Base-by-base conservation (phyloP, 208 protist species). In the Acanthamoeba healyi region DNA sequence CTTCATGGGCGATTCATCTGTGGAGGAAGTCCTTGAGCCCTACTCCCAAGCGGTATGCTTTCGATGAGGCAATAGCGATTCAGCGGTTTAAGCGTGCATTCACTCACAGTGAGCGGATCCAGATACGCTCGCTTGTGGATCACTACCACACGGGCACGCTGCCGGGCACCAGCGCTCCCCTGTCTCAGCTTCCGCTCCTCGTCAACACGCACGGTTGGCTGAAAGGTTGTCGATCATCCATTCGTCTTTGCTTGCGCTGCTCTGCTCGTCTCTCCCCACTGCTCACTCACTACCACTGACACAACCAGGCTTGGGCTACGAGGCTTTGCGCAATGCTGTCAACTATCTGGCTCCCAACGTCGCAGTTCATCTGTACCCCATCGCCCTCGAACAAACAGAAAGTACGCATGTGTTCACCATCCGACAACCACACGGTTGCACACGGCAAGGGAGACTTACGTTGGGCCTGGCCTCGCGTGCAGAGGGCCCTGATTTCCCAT, bases 161-260 rank as follows among this genome's bases (percentile, higher is more conserved):
- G 14, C 77, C 77, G 0, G 40, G 44, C 40, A 15, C 40, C 29
- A 17, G 29, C 34, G 26, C 61, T 6, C 81, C 81, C 15, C 44
- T 88, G 19, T 6, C 29, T 17, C 29, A 7, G 0, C 54, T 63
- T 0, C 81, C 81, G 44, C 81, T 88, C 32, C n/a, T 88, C 32
- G 26, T 88, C 81, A 88, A 88, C 54, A 88, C 81, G 4, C 81
- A 88, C 54, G 81, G 81, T 26, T 88, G 81, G 81, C 44, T 88
- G 9, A 88, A 88, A 46, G 67, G 38, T 38, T 77, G 26, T 32
- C 3, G 40, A 32, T 46, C 42, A 82, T 82, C 26, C n/a, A 79
- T 29, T 44, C 26, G 12, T 15, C 32, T 40, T 22, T 22, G n/a
- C n/a, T n/a, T n/a, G n/a, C n/a, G n/a, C n/a, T n/a, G n/a, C n/a